Evolutionary conservation across 2,329 filamentous ascomycete genomes (phyloP), one percentile per base, ranked within the genome.

Genomic region (Rugonectria rugulosa): DNA sequence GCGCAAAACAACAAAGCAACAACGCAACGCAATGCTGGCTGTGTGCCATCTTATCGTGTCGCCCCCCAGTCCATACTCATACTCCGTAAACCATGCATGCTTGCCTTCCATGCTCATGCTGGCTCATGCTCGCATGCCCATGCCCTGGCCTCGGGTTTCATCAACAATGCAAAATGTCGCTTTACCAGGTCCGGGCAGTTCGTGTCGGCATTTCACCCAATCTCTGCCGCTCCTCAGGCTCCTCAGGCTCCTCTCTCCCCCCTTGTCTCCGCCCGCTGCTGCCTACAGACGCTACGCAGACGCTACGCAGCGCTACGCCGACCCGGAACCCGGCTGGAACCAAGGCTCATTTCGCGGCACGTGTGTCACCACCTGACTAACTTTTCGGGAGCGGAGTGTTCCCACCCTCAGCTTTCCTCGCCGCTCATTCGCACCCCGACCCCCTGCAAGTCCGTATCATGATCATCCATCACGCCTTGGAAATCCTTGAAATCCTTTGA

Each of bases 271-370:
- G 24, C 24, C 45, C 21, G 37, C 46, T 56, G 52, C 15, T 55
- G 52, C 52, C 52, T 55, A 36, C 50, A 47, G 29, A 32, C 40
- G 20, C 9, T n/a, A n/a, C n/a, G n/a, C n/a, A n/a, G n/a, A n/a
- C n/a, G n/a, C n/a, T n/a, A n/a, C n/a, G n/a, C n/a, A n/a, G n/a
- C n/a, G n/a, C n/a, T n/a, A n/a, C n/a, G n/a, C n/a, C n/a, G n/a
- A 24, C 20, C 19, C 48, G 40, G 36, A 29, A 29, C 36, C 29
- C 12, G 43, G 37, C 23, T 23, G 32, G n/a, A 6, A 36, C 37
- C 37, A 23, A 40, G 20, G 37, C 19, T 40, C 37, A 40, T 15
- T 41, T 61, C 56, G 59, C 48, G 65, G 63, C 64, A 57, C 49
- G 49, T 53, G 54, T 48, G 38, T 42, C 53, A 42, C 43, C 54